These are phyloP conservation scores for Prunus mume DNA, from an alignment of 306 rosid species.

Conservation along the genomic window DNA sequence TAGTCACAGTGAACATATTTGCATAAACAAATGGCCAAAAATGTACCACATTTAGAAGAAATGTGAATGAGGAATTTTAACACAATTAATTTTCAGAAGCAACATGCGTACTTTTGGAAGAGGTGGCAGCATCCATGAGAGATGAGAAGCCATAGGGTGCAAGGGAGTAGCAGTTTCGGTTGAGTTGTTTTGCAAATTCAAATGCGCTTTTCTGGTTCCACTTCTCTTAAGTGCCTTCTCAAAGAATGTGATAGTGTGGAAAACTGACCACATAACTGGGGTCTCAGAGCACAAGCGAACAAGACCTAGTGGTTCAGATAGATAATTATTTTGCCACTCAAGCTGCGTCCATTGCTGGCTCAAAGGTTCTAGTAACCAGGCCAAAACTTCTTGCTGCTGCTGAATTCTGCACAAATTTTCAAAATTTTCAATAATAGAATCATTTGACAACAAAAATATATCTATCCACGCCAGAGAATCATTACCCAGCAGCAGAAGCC, in stretches of 20 bases:
- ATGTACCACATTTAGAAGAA: slow-evolving; percentile 15
- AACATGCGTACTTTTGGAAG: slow-evolving; percentile 72
- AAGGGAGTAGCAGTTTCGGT: slow-evolving; percentile 44
- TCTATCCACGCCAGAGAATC: slow-evolving; percentile 13
- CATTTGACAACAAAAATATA: slow-evolving; percentile 14
- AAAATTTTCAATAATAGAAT: slow-evolving; percentile 18
- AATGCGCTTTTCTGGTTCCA: slow-evolving; percentile 67
- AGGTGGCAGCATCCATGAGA: slow-evolving; percentile 95
- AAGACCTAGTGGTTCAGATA: slow-evolving; percentile 82
- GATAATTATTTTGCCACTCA: slow-evolving; percentile 87
- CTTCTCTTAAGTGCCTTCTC: slow-evolving; percentile 99
- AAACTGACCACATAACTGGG: slow-evolving; percentile 84
- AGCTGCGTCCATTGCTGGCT: slow-evolving; percentile 82
- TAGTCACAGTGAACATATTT: background rate
- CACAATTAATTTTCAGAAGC: slow-evolving; percentile 21
- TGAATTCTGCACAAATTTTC: slow-evolving; percentile 62
- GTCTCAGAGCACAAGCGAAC: slow-evolving; percentile 74
- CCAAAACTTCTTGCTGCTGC: slow-evolving; percentile 97
- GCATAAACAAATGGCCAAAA: slow-evolving; percentile 7
- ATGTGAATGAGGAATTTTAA: slow-evolving; percentile 24
- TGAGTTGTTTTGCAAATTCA: slow-evolving; percentile 49
- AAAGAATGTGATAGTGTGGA: slow-evolving; percentile 86
- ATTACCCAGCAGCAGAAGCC: slow-evolving; percentile 98
- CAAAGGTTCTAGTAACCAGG: slow-evolving; percentile 86
- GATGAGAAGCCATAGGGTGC: slow-evolving; percentile 89